Evolutionary conservation across 1,284 basidiomycete species (phyloP).

Genomic region (Cryptococcus sp.): DNA sequence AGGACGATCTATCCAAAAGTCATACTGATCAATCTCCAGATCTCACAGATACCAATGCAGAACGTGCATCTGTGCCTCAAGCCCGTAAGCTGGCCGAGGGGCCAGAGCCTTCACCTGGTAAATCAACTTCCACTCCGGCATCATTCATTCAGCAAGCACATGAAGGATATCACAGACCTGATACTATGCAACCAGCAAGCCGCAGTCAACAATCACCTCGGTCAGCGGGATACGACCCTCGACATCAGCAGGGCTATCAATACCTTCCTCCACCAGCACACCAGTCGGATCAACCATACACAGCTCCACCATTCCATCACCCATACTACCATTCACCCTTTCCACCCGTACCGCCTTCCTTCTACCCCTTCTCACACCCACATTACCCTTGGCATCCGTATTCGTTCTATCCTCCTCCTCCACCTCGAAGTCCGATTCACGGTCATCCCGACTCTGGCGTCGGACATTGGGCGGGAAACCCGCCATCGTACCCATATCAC

Average conservation of each 20-base stretch:
- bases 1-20: background rate
- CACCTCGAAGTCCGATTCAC: background rate
- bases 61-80: too few relatives aligned
- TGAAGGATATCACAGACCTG: background rate
- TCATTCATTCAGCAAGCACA: background rate
- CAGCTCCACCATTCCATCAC: background rate
- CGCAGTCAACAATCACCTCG: background rate
- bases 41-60: too few relatives aligned
- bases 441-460: background rate
- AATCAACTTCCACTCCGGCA: background rate
- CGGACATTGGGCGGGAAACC: background rate
- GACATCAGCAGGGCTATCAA: background rate
- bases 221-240: background rate
- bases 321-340: background rate
- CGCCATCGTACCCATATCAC: background rate
- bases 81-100: too few relatives aligned
- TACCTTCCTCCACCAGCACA: background rate
- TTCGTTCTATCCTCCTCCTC: background rate
- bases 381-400: conserved; percentile 1
- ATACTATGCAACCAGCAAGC: background rate
- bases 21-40: too few relatives aligned
- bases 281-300: background rate
- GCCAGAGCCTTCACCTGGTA: too few relatives aligned
- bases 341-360: background rate
- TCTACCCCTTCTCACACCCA: background rate